Evolutionary conservation across 768 basidiomycete genomes (phyloP), one percentile per base, ranked within the genome.

Genomic region (Tricholoma furcatifolium): DNA sequence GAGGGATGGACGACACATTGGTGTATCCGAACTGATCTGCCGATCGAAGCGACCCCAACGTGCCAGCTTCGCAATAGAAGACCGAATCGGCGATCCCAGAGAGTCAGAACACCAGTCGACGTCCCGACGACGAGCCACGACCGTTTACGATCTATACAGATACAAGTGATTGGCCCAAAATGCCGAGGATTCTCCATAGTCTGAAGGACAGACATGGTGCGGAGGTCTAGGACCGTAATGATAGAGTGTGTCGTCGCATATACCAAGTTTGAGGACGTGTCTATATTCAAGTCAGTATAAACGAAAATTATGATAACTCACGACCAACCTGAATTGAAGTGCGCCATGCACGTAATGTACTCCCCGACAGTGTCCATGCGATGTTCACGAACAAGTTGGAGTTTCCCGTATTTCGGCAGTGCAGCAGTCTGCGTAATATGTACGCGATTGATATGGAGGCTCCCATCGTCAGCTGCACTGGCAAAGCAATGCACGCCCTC

Each of bases 21-120:
- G 55, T 91, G 79, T 20, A 95, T 81, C 34, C 82, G 79, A 2
- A 77, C 78, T 6, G 77, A 74, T 35, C 75, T 70, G 2, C 82
- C 82, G 2, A 73, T 72, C 10, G 77, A 73, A 3, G 80, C 76
- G 6, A 75, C 74, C 9, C 84, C 84, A 6, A 84, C 84, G 62
- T 84, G 83, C 95, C 96, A 98, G 54, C 85, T 91, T 66, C 89
- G 90, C 57, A 98, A 75, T 4, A 88, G 73, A 17, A 98, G 74
- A 1, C 95, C 94, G 60, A 98, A 99, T 9, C 96, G 87, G 39
- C 93, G 83, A 70, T 99, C 97, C 94, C 95, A 99, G 2, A 99
- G 76, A 0, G 90, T 85, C 11, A 98, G 71, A 12, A 88, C 82
- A 5, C 96, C 97, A 1, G 81, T 82, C 2, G 88, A 83, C 1